These are phyloP conservation scores for Monosporascus sp. DNA, from an alignment of 2,329 filamentous ascomycete species.

Conservation along the genomic window DNA sequence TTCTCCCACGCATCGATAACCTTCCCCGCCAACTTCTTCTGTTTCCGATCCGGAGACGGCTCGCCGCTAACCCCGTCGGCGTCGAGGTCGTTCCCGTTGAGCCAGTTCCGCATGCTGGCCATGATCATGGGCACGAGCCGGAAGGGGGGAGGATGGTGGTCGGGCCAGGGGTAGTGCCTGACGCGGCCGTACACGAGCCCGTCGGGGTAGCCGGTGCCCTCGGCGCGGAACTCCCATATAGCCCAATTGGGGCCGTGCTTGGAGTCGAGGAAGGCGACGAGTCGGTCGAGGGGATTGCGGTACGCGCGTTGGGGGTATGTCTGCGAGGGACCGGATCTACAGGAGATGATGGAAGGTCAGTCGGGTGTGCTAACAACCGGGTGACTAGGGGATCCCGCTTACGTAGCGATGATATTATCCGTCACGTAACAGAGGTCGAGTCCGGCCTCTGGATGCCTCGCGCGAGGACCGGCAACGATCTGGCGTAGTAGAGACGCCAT, in stretches of 20 bases:
- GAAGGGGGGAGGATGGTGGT: conserved; percentile 96
- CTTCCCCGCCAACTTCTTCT: conserved; percentile 18
- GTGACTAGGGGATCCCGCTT: conserved; percentile 17
- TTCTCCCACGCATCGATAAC: neutral
- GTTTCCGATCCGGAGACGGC: conserved; percentile 25
- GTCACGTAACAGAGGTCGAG: conserved; percentile 96
- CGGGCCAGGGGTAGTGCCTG: conserved; percentile 91
- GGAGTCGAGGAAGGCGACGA: conserved; percentile 81
- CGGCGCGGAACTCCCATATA: conserved; percentile 97
- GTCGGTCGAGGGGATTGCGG: conserved; percentile 82
- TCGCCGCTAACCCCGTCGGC: conserved; percentile 20
- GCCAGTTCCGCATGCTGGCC: conserved; percentile 88
- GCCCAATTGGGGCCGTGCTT: conserved; percentile 83
- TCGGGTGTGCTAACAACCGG: neutral
- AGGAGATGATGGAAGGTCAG: conserved; percentile 42
- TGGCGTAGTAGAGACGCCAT: conserved; percentile 80
- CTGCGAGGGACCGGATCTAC: conserved; percentile 81
- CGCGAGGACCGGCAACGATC: conserved; percentile 82
- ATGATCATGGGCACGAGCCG: conserved; percentile 81
- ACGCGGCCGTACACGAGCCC: conserved; percentile 79
- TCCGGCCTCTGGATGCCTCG: conserved; percentile 78
- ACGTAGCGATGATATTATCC: conserved; percentile 65
- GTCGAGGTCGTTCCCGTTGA: conserved; percentile 48
- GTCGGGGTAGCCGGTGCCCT: conserved; percentile 94
- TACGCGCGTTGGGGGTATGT: conserved; percentile 90